Base-by-base conservation (phyloP, 2,329 filamentous ascomycete species). In the Tolypocladium tundrense region DNA sequence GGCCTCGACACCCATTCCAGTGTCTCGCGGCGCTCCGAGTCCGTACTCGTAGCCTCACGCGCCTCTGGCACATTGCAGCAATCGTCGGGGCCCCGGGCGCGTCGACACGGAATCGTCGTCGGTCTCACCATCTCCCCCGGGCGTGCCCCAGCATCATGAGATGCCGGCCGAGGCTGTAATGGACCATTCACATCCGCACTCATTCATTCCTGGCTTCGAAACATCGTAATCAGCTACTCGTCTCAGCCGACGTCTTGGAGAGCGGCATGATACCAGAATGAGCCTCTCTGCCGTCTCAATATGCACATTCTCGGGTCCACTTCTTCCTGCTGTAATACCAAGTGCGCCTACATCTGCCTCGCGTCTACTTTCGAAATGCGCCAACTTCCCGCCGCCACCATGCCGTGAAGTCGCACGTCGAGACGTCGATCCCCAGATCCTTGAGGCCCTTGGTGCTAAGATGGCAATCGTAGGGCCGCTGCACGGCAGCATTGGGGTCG, bases 391-490 rank as follows among this genome's bases (percentile, higher is more conserved):
- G 77, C 66, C 82, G 79, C 91, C 91, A 96, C 91, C 91, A 96
- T 19, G 79, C 85, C 52, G 77, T 77, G 69, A 96, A 96, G 65
- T 91, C 83, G 66, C 86, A 81, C 0, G 90, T 90, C 52, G 81
- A 77, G 58, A 93, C 83, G 67, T 88, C 81, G 61, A 96, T 88
- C 0, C 84, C 90, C 60, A 96, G 69, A 16, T 90, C 84, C 69
- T 83, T 83, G 62, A 96, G 73, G 43, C 78, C 83, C 71, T 82
- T 83, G 10, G 88, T 96, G 66, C 89, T 91, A 52, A 97, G 76
- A 72, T 96, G 91, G 65, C 88, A 93, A 73, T 96, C 91, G 68
- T 90, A 96, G 14, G 92, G 91, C 62, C 91, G 80, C 73, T 91
- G 84, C 0, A 91, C 88, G 27, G 80, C 79, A 51, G 87, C 83